A percentile compares a stretch with the other conserved stretches of the same genome.
Evolutionary conservation across 148 eudicot species (phyloP).

Genomic region (Linanthus parryae): DNA sequence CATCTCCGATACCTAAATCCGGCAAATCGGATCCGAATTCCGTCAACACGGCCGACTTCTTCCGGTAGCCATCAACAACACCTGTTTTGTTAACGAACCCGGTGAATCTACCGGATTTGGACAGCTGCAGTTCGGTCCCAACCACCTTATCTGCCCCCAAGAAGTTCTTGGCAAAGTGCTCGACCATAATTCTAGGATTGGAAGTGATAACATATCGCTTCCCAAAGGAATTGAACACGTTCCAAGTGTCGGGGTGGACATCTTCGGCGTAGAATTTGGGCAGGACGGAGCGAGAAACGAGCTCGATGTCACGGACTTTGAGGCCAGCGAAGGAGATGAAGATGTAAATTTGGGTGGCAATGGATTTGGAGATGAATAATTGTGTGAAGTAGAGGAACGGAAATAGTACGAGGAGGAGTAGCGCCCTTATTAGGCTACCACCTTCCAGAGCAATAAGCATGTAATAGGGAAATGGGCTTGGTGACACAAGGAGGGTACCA

Average conservation of each 20-base stretch:
- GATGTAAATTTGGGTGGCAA: constrained; percentile 37
- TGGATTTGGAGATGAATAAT: constrained; percentile 43
- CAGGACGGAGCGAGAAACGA: constrained; percentile 57
- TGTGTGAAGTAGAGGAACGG: constrained; percentile 52
- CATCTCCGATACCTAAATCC: constrained; percentile 71
- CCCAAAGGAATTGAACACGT: constrained; percentile 58
- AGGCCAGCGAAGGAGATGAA: constrained; percentile 60
- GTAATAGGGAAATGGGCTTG: constrained; percentile 58
- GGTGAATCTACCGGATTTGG: constrained; percentile 43
- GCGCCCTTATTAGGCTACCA: constrained; percentile 53
- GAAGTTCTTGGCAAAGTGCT: constrained; percentile 47
- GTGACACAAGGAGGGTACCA: constrained; percentile 64
- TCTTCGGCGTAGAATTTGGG: constrained; percentile 60
- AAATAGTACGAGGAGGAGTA: constrained; percentile 28
- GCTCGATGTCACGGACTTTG: constrained; percentile 50
- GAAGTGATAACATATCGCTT: constrained; percentile 50
- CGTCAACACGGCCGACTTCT: constrained; percentile 30
- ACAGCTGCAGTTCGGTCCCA: constrained; percentile 58
- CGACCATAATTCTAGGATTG: constrained; percentile 70
- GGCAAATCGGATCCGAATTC: constrained; percentile 48
- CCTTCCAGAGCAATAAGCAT: constrained; percentile 71
- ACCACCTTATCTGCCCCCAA: constrained; percentile 65
- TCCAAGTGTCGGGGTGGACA: constrained; percentile 54
- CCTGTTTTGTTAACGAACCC: constrained; percentile 62
- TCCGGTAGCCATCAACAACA: constrained; percentile 52